Conservation (phyloP, 2,329 filamentous ascomycete genomes). For the Rhinocladiella similis region DNA sequence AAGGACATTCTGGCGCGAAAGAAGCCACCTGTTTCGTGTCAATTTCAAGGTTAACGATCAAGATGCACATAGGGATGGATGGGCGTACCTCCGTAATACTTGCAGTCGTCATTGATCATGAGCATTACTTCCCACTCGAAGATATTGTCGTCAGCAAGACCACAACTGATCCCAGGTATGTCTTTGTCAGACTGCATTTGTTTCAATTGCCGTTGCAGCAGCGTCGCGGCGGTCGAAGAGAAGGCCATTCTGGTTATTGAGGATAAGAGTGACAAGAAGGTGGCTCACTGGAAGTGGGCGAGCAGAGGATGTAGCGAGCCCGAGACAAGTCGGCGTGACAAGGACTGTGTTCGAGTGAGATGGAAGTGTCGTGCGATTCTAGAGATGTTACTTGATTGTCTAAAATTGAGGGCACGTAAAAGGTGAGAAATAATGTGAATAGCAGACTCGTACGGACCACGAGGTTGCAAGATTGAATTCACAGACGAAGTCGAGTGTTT, state of each 20-base stretch:
- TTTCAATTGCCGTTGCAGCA: slow-evolving; percentile 84
- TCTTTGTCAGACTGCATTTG: slow-evolving; percentile 91
- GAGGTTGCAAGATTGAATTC: too few species aligned
- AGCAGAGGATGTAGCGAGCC: not conserved
- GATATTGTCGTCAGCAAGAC: slow-evolving; percentile 80
- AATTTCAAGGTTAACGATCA: not conserved
- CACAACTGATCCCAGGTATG: slow-evolving; percentile 91
- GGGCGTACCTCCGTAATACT: slow-evolving; percentile 83
- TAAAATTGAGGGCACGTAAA: too few species aligned
- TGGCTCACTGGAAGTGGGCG: not conserved
- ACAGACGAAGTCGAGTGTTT: too few species aligned
- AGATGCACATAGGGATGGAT: not conserved
- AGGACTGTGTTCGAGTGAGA: too few species aligned
- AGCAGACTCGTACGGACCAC: too few species aligned
- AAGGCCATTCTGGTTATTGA: slow-evolving; percentile 36
- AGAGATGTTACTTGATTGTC: too few species aligned
- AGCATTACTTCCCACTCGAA: slow-evolving; percentile 99
- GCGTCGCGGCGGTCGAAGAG: slow-evolving; percentile 63
- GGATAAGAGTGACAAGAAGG: not conserved
- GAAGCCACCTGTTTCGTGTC: slow-evolving; percentile 68
- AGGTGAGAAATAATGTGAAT: too few species aligned
- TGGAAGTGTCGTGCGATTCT: too few species aligned
- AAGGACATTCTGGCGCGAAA: slow-evolving; percentile 86
- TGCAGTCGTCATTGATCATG: slow-evolving; percentile 94
- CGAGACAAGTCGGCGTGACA: too few species aligned